phyloP scores from a whole-genome alignment of 192 early-diverging fungal genomes.

The Umbelopsis vinacea region DNA sequence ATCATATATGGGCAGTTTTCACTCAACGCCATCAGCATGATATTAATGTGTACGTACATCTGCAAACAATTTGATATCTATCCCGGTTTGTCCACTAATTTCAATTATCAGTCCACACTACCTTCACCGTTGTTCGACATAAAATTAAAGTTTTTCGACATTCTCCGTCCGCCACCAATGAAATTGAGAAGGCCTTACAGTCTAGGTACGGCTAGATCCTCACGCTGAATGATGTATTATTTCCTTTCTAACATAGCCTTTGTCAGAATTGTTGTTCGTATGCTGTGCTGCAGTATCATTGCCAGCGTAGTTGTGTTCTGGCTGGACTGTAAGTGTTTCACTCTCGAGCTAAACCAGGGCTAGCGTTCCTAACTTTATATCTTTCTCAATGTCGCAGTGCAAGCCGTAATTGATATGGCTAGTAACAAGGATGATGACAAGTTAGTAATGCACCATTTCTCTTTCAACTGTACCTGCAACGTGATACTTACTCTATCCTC shows the following conservation, averaged over 20 bases:
- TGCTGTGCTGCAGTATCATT: constrained; percentile 5
- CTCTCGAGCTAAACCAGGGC: too few species aligned
- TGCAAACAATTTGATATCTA: not conserved
- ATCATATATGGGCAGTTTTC: not conserved
- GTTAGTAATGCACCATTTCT: not conserved
- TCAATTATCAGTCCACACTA: constrained; percentile 1
- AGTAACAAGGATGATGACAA: not conserved
- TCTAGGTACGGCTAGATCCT: not conserved
- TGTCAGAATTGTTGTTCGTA: constrained; percentile 14
- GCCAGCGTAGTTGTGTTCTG: not conserved
- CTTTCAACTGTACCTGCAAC: not conserved
- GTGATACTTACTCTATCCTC: not conserved
- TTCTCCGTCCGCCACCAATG: not conserved
- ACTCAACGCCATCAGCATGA: constrained; percentile 7
- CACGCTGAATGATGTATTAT: not conserved
- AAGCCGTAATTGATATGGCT: not conserved
- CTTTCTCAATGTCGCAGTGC: not conserved
- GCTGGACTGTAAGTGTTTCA: not conserved
- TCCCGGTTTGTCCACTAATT: not conserved
- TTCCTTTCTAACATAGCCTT: not conserved
- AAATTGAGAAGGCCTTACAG: not conserved
- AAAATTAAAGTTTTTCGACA: not conserved
- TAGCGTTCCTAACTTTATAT: not conserved
- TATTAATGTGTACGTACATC: not conserved
- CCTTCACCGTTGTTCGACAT: not conserved